phyloP scores from a whole-genome alignment of 306 rosid genomes.

The Vigna unguiculata region DNA sequence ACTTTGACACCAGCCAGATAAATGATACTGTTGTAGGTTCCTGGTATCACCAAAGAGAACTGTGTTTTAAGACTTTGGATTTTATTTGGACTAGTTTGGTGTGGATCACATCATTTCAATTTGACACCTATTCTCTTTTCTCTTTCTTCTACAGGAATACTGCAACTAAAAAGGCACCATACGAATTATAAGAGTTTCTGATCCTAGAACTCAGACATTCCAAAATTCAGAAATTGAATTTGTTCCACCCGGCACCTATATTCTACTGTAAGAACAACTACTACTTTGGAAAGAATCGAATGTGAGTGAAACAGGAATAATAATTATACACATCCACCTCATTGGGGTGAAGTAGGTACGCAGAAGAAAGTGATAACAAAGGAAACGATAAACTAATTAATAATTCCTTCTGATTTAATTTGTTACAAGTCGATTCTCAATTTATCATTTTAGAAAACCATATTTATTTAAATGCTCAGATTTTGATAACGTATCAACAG shows the following conservation, averaged over 20 bases:
- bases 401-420: background rate
- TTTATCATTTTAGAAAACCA: too few species aligned
- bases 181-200: background rate
- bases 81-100: conserved; percentile 27
- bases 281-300: background rate
- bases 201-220: conserved; percentile 26
- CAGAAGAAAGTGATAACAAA: background rate
- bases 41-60: conserved; percentile 19
- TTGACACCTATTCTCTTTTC: conserved; percentile 33
- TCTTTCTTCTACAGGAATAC: background rate
- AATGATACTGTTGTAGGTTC: background rate
- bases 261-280: background rate
- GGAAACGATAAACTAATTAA: background rate
- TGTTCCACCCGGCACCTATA: conserved; percentile 6
- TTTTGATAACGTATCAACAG: too few species aligned
- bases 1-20: background rate
- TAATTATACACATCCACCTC: background rate
- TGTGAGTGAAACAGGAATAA: background rate
- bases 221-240: background rate
- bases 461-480: too few species aligned
- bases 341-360: background rate
- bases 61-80: conserved; percentile 14
- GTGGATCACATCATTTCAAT: conserved; percentile 22
- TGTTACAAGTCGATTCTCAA: background rate
- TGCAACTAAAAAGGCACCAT: background rate